Evolutionary conservation across 108 stramenopile species (phyloP).

Genomic region (Fragilariopsis cylindrus): DNA sequence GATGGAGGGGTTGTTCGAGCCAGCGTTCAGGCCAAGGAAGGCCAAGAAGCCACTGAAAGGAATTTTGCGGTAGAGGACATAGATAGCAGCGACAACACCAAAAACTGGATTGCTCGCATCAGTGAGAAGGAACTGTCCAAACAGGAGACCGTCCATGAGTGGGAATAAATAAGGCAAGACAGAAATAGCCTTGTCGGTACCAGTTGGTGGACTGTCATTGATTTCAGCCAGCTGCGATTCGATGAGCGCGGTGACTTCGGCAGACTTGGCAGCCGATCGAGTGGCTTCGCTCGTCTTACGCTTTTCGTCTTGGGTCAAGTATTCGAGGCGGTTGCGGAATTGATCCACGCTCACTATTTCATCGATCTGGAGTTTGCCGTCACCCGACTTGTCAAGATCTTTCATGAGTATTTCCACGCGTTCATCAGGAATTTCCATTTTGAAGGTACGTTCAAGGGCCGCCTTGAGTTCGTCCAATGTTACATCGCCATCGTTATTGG

Average conservation of each 20-base stretch:
- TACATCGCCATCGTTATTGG: slow-evolving; percentile 56
- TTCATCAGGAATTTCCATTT: slow-evolving; percentile 52
- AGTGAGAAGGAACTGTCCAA: slow-evolving; percentile 56
- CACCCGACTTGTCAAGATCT: slow-evolving; percentile 50
- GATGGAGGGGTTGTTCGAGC: slow-evolving; percentile 51
- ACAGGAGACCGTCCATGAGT: slow-evolving; percentile 62
- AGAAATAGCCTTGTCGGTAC: slow-evolving; percentile 47
- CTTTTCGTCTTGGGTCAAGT: slow-evolving; percentile 57
- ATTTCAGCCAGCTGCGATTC: slow-evolving; percentile 45
- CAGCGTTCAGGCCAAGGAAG: slow-evolving; percentile 57
- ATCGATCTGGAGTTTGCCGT: slow-evolving; percentile 58
- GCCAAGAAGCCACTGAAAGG: slow-evolving; percentile 68
- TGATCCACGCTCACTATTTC: slow-evolving; percentile 54
- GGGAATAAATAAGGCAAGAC: slow-evolving; percentile 66
- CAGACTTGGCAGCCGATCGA: too few relatives aligned
- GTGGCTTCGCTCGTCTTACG: neutral
- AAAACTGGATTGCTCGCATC: slow-evolving; percentile 53
- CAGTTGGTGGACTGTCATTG: slow-evolving; percentile 57
- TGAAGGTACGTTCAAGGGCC: slow-evolving; percentile 59
- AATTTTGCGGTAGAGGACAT: slow-evolving; percentile 48
- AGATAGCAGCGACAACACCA: slow-evolving; percentile 46
- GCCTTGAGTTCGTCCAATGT: slow-evolving; percentile 52
- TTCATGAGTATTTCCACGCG: slow-evolving; percentile 53
- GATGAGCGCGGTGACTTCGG: slow-evolving; percentile 25
- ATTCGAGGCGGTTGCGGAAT: slow-evolving; percentile 57